Conservation (phyloP, 805 yeast species). For the Kodamaea hsintzibuensis region DNA sequence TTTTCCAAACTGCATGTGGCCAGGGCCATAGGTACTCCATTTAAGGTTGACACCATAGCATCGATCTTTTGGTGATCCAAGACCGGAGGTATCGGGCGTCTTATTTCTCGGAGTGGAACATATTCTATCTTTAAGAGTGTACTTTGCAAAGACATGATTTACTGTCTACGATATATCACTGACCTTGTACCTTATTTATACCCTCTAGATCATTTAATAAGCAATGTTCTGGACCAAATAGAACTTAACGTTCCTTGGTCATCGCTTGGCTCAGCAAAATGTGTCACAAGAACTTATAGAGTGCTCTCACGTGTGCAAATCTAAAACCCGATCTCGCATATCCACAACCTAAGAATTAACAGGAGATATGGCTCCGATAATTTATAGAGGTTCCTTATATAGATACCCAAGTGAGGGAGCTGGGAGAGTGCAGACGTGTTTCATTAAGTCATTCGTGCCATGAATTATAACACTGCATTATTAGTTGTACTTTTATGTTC, state of each 20-base stretch:
- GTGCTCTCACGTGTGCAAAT: neutral
- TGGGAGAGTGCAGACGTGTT: neutral
- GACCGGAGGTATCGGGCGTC: slow-evolving; percentile 85
- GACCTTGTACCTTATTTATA: neutral
- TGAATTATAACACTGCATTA: slow-evolving; percentile 7
- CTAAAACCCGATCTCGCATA: neutral
- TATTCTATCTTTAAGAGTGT: slow-evolving; percentile 52
- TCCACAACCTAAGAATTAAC: neutral
- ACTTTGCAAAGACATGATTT: slow-evolving; percentile 68
- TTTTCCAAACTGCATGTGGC: slow-evolving; percentile 56
- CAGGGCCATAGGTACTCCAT: slow-evolving; percentile 64
- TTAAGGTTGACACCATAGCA: slow-evolving; percentile 72
- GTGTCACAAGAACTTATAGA: neutral
- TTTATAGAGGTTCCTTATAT: neutral
- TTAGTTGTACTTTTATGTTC: slow-evolving; percentile 19
- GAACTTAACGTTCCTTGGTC: too few relatives aligned
- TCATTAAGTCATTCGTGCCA: neutral
- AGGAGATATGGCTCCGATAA: neutral
- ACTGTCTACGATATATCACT: neutral
- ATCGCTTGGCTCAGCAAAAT: neutral
- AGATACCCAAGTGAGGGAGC: neutral
- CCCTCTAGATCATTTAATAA: neutral
- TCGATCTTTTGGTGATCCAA: slow-evolving; percentile 72
- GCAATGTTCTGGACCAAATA: neutral
- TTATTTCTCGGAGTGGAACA: slow-evolving; percentile 66